Percentiles rank a stretch among this genome's conserved stretches.
Evolutionary conservation across 2,329 filamentous ascomycete species (phyloP).

Genomic region (Truncatella angustata): DNA sequence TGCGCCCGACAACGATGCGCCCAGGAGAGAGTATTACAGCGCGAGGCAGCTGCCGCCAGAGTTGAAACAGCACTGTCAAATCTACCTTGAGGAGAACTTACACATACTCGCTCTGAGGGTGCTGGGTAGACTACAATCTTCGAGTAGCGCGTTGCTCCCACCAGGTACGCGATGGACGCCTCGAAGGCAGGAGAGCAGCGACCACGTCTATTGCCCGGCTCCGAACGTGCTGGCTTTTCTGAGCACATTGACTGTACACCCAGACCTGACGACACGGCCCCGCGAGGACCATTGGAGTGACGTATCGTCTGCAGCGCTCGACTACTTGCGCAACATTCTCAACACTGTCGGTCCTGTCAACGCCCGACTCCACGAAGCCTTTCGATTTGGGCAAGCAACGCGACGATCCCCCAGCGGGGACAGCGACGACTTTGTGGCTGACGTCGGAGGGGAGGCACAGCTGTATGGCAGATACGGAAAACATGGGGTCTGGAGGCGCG

Average conservation of each 20-base stretch:
- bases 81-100: constrained; percentile 74
- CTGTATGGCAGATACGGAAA: constrained; percentile 61
- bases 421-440: constrained; percentile 50
- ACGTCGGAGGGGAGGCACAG: constrained; percentile 47
- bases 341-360: constrained; percentile 66
- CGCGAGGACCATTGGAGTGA: constrained; percentile 58
- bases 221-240: constrained; percentile 73
- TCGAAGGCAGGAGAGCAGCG: constrained; percentile 10
- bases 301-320: constrained; percentile 64
- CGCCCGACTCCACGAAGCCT: constrained; percentile 68
- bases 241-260: constrained; percentile 81
- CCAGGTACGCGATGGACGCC: too few species aligned
- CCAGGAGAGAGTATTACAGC: constrained; percentile 45
- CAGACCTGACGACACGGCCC: constrained; percentile 72
- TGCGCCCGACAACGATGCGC: constrained; percentile 16
- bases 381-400: constrained; percentile 53
- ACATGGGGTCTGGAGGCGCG: constrained; percentile 69
- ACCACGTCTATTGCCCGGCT: constrained; percentile 59
- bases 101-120: constrained; percentile 62
- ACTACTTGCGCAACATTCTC: constrained; percentile 68
- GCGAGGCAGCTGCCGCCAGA: constrained; percentile 58
- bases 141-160: constrained; percentile 34
- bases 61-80: constrained; percentile 63
- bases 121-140: constrained; percentile 60
- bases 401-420: constrained; percentile 31